phyloP scores from a whole-genome alignment of 2,329 filamentous ascomycete genomes.

The Clonostachys rhizophaga region DNA sequence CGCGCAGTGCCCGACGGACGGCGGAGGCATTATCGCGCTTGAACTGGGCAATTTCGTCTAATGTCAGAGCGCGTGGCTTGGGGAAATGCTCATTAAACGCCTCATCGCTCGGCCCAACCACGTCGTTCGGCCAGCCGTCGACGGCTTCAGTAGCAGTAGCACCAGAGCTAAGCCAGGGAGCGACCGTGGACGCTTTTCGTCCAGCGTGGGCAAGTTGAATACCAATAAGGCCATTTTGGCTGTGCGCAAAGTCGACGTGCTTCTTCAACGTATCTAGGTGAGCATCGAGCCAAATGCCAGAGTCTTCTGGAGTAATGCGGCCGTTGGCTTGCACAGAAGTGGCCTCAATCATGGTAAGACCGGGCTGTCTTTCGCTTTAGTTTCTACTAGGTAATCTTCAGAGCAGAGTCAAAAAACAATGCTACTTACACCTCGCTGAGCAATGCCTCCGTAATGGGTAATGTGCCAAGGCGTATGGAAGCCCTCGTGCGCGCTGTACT shows the following conservation, averaged over 20 bases:
- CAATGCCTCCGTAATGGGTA: conserved; percentile 68
- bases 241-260: conserved; percentile 54
- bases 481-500: conserved; percentile 40
- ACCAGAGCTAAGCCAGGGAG: conserved; percentile 61
- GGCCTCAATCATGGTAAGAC: conserved; percentile 64
- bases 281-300: conserved; percentile 65
- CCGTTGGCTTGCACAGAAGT: conserved; percentile 64
- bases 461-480: conserved; percentile 69
- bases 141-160: conserved; percentile 40
- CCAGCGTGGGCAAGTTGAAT: conserved; percentile 76
- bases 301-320: conserved; percentile 67
- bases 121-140: conserved; percentile 47
- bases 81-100: conserved; percentile 56
- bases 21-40: conserved; percentile 56
- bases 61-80: conserved; percentile 59
- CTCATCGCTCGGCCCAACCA: conserved; percentile 38
- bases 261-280: conserved; percentile 57
- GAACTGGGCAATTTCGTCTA: conserved; percentile 58
- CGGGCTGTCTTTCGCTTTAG: conserved; percentile 28
- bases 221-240: conserved; percentile 56
- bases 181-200: conserved; percentile 49
- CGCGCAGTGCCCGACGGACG: conserved; percentile 50
- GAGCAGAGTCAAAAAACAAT: background rate
- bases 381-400: conserved; percentile 11
- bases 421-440: conserved; percentile 52